phyloP scores from a whole-genome alignment of 2,329 filamentous ascomycete genomes.

The Claviceps monticola region DNA sequence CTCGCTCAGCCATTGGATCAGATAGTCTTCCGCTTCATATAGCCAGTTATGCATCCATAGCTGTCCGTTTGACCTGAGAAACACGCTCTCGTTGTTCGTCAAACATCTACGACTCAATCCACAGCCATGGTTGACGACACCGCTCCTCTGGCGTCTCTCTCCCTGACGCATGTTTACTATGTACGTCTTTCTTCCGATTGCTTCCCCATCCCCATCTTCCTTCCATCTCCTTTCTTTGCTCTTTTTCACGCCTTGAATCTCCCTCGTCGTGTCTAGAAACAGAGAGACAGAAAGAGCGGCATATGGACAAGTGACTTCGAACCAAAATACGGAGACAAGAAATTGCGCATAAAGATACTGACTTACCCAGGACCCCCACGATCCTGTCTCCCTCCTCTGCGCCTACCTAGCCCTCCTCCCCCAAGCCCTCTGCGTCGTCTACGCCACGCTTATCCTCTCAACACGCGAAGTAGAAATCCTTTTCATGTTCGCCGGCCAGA shows the following conservation, averaged over 20 bases:
- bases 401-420: slow-evolving; percentile 91
- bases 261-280: too few species aligned
- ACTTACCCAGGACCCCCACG: slow-evolving; percentile 60
- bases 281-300: not conserved
- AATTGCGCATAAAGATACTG: not conserved
- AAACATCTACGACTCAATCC: not conserved
- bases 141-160: slow-evolving; percentile 73
- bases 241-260: too few species aligned
- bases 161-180: slow-evolving; percentile 92
- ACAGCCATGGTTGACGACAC: slow-evolving; percentile 15
- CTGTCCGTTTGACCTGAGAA: not conserved
- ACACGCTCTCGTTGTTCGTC: not conserved
- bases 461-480: slow-evolving; percentile 81
- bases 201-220: not conserved
- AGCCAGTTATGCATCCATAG: not conserved
- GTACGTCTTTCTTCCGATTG: slow-evolving; percentile 33
- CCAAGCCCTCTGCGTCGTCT: slow-evolving; percentile 80
- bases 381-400: slow-evolving; percentile 72
- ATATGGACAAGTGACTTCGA: not conserved
- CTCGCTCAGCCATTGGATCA: not conserved
- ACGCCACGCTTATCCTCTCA: slow-evolving; percentile 80
- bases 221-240: not conserved
- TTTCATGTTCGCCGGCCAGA: slow-evolving; percentile 83
- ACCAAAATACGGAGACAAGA: not conserved
- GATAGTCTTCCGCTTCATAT: too few species aligned